These are phyloP conservation scores for Gracilaria domingensis DNA, from an alignment of 23 red algal species.

Conservation along the genomic window DNA sequence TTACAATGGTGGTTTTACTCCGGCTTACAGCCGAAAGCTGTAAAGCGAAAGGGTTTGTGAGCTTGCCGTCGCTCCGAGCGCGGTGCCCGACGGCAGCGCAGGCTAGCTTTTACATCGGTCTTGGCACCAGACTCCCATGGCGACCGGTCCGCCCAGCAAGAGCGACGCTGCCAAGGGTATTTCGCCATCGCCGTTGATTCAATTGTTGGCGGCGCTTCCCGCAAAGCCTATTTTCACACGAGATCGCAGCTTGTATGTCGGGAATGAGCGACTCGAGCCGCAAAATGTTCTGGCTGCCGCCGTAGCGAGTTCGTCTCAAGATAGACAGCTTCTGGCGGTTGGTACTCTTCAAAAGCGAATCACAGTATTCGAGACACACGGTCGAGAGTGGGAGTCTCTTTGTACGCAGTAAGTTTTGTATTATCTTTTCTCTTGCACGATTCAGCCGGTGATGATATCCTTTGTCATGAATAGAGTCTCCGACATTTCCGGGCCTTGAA, in stretches of 20 bases:
- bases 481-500: conserved; percentile 16
- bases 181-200: background rate
- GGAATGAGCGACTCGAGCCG: background rate
- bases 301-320: background rate
- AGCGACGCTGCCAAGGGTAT: no score
- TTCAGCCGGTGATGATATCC: conserved; percentile 14
- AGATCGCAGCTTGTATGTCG: background rate
- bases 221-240: background rate
- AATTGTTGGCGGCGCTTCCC: background rate
- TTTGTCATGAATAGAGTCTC: conserved; percentile 56
- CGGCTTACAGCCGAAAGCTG: no score
- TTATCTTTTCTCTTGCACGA: background rate
- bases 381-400: background rate
- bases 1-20: no score
- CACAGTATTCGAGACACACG: background rate
- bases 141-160: no score
- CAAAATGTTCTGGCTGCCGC: background rate
- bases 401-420: conserved; percentile 18
- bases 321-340: conserved; percentile 6
- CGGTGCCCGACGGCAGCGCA: no score
- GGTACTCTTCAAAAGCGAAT: conserved; percentile 6
- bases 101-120: no score
- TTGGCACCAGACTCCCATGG: no score
- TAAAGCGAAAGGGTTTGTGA: no score
- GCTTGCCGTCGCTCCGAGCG: no score